Evolutionary conservation across 2,329 filamentous ascomycete species (phyloP).

Genomic region (Stylonectria norvegica): DNA sequence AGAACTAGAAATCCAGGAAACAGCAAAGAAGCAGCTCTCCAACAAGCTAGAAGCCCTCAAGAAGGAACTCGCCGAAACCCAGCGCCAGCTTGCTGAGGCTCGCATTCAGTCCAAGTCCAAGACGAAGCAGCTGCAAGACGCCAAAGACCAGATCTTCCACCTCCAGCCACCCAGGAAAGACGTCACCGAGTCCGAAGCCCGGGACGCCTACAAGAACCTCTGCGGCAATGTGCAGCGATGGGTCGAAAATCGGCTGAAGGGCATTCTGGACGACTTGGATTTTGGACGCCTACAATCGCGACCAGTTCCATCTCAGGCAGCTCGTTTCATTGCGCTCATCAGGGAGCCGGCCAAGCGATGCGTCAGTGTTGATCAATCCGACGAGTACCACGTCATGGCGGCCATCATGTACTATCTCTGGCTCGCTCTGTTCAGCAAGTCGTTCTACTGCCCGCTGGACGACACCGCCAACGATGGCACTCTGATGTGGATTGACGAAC

Average conservation of each 20-base stretch:
- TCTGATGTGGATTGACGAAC: constrained; percentile 31
- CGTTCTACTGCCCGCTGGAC: constrained; percentile 37
- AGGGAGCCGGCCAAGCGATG: constrained; percentile 35
- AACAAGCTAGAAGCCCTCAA: constrained; percentile 30
- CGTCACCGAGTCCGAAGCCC: constrained; percentile 35
- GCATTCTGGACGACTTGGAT: constrained; percentile 32
- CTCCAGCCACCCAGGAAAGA: constrained; percentile 33
- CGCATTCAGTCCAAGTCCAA: constrained; percentile 25
- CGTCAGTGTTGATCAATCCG: constrained; percentile 29
- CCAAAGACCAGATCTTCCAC: constrained; percentile 32
- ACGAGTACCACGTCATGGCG: constrained; percentile 35
- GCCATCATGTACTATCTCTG: constrained; percentile 38
- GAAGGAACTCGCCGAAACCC: constrained; percentile 29
- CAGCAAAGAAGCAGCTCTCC: constrained; percentile 26
- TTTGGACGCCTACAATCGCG: constrained; percentile 23
- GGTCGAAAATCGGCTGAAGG: constrained; percentile 34
- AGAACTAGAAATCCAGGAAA: constrained; percentile 32
- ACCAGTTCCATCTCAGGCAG: constrained; percentile 25
- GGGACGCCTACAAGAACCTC: constrained; percentile 32
- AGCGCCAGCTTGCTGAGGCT: constrained; percentile 31
- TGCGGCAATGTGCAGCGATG: constrained; percentile 35
- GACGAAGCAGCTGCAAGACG: constrained; percentile 29
- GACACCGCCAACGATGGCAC: constrained; percentile 30
- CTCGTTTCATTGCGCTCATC: constrained; percentile 32
- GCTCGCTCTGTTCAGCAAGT: constrained; percentile 33